These are phyloP conservation scores for Acer campestre DNA, from an alignment of 345 rosid species.

Conservation along the genomic window DNA sequence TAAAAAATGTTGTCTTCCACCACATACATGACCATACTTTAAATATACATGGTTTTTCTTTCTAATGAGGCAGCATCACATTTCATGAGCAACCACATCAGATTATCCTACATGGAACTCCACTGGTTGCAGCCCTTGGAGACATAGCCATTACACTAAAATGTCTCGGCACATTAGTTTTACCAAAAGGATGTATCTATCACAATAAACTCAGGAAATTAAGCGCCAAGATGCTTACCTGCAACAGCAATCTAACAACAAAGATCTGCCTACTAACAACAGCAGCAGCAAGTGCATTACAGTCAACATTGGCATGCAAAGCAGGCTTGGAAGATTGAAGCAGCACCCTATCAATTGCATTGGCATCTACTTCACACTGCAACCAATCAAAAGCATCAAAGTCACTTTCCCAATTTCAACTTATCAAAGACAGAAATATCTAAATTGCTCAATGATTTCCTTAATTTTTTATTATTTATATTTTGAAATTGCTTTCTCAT, in stretches of 20 bases:
- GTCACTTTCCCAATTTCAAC: neutral
- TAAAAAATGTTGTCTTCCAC: neutral
- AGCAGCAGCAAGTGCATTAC: conserved; percentile 55
- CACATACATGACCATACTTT: neutral
- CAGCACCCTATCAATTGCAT: conserved; percentile 46
- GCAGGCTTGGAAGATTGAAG: conserved; percentile 61
- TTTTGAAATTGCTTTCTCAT: neutral
- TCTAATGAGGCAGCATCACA: neutral
- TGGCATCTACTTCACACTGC: conserved; percentile 54
- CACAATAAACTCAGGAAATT: neutral
- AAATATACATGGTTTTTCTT: too few relatives aligned
- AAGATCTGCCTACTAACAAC: conserved; percentile 58
- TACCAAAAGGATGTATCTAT: neutral
- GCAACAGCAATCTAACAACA: conserved; percentile 47
- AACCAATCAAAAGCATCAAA: conserved; percentile 10
- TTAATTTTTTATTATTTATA: too few relatives aligned
- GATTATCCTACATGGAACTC: neutral
- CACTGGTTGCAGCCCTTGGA: neutral
- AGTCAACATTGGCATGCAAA: conserved; percentile 59
- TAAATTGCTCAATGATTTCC: neutral
- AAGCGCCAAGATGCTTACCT: conserved; percentile 35
- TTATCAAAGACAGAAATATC: neutral
- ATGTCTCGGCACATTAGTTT: neutral
- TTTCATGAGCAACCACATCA: neutral
- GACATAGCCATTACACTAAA: neutral